Evolutionary conservation across 176 grass and related monocot genomes (phyloP), one percentile per base, ranked within the genome.

Genomic region (Cenchrus americanus): DNA sequence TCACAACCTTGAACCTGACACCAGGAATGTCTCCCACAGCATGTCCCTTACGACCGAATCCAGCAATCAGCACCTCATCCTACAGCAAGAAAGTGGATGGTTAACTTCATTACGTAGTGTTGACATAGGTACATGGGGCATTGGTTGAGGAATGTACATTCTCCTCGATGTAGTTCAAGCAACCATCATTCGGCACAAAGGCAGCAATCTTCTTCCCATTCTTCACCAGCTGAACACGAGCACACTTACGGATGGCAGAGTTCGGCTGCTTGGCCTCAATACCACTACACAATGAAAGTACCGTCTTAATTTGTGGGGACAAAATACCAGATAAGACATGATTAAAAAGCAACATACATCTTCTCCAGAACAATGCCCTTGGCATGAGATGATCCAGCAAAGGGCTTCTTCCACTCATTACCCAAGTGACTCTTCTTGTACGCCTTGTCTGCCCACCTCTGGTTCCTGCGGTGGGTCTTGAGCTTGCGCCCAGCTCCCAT

Each of bases 1-100:
- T 92, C 68, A 92, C 91, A 80, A 92, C 90, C 87, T 92, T 92
- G 82, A 92, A 92, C 71, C 90, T 81, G 68, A 92, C 90, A 58
- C 90, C 87, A 1, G 87, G 90, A 64, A 92, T 92, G 84, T 92
- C 90, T 84, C 90, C 90, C 46, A 90, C 87, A 0, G 90, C 90
- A 1, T 90, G 90, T 0, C 87, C 84, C 80, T 92, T 92, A 6
- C 84, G 83, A 66, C 87, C 91, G 2, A 92, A 92, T 66, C 91
- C 91, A 41, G 84, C 91, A 84, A 92, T 92, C 46, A 92, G 42
- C 71, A 89, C 87, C 80, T 92, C 87, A n/a, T 92, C 90, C 90
- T 92, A 65, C n/a, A 86, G 6, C 32, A 78, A 40, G 9, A 78
- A 15, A 66, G 14, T 0, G 30, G 18, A 7, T 55, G 24, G 8